Base-by-base conservation (phyloP, 306 rosid species). In the Boehmeria nivea region DNA sequence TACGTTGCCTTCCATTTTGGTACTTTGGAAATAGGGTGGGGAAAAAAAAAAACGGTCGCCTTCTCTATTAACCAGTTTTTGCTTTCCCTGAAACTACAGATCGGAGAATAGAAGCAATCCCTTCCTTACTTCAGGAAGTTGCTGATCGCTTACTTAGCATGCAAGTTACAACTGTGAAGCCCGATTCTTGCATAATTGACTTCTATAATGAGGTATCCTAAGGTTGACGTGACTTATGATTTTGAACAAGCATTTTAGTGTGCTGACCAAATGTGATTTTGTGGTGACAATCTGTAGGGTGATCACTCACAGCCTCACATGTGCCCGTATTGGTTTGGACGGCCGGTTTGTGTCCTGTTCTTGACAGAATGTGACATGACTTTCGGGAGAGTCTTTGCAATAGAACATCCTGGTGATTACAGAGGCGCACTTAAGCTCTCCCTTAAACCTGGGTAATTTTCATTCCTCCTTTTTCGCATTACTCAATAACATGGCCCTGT, bases 321-420 rank as follows among this genome's bases (percentile, higher is more conserved):
- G 40, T 91, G 83, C 81, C 96, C 95, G 0, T 38, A 65, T 37
- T 87, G 95, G 96, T 82, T 67, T 69, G 99, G 95, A 69, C 80
- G 93, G 77, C 99, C 99, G 21, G 74, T 87, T 58, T 66, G 76
- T 20, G 46, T 72, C 28, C 86, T 91, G 63, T 80, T 63, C 67
- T 78, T 91, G 72, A 87, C 96, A 27, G 95, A 87, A 64, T 91
- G 99, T 61, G 93, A 87, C 65, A 79, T 91, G 81, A 71, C 86
- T 25, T 87, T 91, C 63, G 99, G 99, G 53, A 83, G 84, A 79
- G 40, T 63, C 16, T 43, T 91, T 28, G 53, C 49, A 47, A 58
- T 78, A 2, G 94, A 83, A 8, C 93, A 85, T 51, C 83, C 87
- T 54, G 99, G 99, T 72, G 88, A 85, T 75, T 87, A 72, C 64